A percentile compares a stretch with the other conserved stretches of the same genome.
These are phyloP conservation scores for Biscogniauxia sp. DNA, from an alignment of 2,329 filamentous ascomycete genomes.

Conservation along the genomic window DNA sequence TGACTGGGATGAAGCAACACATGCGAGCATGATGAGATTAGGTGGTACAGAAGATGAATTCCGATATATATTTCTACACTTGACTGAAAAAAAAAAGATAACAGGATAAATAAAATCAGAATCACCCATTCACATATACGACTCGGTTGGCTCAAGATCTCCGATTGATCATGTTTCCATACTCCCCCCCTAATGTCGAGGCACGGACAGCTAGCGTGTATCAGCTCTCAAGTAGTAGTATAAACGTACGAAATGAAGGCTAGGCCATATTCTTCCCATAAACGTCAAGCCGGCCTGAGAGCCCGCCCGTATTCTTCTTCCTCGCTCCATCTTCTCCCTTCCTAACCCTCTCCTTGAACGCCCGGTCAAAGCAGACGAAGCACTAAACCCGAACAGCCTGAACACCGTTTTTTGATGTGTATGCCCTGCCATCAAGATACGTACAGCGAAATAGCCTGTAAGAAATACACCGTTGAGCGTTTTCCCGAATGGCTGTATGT, in stretches of 20 bases:
- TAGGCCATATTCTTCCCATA: slow-evolving; percentile 14
- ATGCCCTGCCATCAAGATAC: slow-evolving; percentile 36
- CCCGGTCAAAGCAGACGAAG: slow-evolving; percentile 22
- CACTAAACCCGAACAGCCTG: slow-evolving; percentile 27
- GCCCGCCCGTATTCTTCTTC: slow-evolving; percentile 16
- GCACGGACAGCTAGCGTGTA: slow-evolving; percentile 19
- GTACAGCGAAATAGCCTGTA: slow-evolving; percentile 25
- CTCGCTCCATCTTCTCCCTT: slow-evolving; percentile 4
- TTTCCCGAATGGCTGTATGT: slow-evolving; percentile 19
- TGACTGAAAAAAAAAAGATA: too few relatives aligned
- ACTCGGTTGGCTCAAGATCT: neutral
- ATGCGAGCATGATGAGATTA: too few relatives aligned
- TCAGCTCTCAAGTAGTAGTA: slow-evolving; percentile 20
- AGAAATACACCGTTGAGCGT: slow-evolving; percentile 16
- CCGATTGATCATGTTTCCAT: neutral
- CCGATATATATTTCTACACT: too few relatives aligned
- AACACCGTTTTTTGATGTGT: slow-evolving; percentile 50
- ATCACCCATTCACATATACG: neutral
- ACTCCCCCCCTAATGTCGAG: neutral
- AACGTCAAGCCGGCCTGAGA: slow-evolving; percentile 8
- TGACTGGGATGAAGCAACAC: too few relatives aligned
- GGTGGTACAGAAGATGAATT: too few relatives aligned
- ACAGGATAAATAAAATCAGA: too few relatives aligned
- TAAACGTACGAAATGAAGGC: slow-evolving; percentile 19
- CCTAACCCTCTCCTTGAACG: slow-evolving; percentile 22